Percentiles rank a stretch among this genome's conserved stretches.
Conservation (phyloP, 331 rosid genomes). For the Quercus lobata region DNA sequence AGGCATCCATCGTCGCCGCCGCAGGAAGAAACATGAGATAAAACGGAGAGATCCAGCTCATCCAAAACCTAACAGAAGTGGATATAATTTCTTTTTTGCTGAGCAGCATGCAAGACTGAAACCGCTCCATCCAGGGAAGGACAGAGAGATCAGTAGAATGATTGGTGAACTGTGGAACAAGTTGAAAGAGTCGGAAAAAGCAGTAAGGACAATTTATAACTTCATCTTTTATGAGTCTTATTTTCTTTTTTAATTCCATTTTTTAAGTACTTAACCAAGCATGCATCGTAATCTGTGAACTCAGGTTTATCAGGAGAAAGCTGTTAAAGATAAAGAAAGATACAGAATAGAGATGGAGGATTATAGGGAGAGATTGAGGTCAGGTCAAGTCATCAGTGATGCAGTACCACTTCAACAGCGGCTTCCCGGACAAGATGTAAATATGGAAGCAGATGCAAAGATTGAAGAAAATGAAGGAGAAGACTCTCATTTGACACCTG, state of each 20-base stretch:
- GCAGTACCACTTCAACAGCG: slow-evolving; percentile 74
- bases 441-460: slow-evolving; percentile 36
- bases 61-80: slow-evolving; percentile 94
- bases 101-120: slow-evolving; percentile 91
- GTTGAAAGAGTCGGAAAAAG: slow-evolving; percentile 51
- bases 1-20: slow-evolving; percentile 59
- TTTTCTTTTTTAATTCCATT: neutral
- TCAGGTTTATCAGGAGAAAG: slow-evolving; percentile 90
- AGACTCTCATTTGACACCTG: slow-evolving; percentile 32
- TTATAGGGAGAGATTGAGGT: slow-evolving; percentile 56
- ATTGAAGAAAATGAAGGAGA: slow-evolving; percentile 38
- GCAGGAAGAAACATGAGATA: slow-evolving; percentile 80
- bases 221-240: neutral
- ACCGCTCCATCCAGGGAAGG: slow-evolving; percentile 76
- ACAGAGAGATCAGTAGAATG: slow-evolving; percentile 81
- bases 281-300: neutral
- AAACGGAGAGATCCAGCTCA: slow-evolving; percentile 84
- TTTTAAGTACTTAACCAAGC: neutral
- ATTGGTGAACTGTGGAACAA: slow-evolving; percentile 95
- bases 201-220: slow-evolving; percentile 35
- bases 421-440: slow-evolving; percentile 42
- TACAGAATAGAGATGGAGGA: slow-evolving; percentile 78
- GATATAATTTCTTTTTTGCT: slow-evolving; percentile 91
- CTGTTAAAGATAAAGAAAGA: slow-evolving; percentile 79
- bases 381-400: slow-evolving; percentile 57